Conservation (phyloP, 768 basidiomycete species). For the Boletus rufocinnamomeus region DNA sequence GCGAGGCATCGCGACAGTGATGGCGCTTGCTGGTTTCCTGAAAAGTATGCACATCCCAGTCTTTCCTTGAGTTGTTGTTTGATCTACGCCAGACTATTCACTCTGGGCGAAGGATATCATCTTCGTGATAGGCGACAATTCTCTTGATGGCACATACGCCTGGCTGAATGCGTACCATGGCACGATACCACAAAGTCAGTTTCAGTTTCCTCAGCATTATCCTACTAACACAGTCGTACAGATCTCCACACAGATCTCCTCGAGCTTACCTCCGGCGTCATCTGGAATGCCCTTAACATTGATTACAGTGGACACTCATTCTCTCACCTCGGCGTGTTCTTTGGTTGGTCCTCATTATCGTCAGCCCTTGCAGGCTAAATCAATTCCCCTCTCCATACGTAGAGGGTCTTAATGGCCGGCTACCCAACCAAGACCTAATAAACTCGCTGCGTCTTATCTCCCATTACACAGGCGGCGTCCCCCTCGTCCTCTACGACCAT, state of each 20-base stretch:
- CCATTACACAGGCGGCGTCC: slow-evolving; percentile 70
- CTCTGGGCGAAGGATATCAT: slow-evolving; percentile 95
- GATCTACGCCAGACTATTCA: slow-evolving; percentile 60
- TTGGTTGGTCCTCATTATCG: slow-evolving; percentile 56
- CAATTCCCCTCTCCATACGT: slow-evolving; percentile 3
- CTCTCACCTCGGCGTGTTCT: slow-evolving; percentile 92
- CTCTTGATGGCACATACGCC: slow-evolving; percentile 90
- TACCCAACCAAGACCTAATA: slow-evolving; percentile 94
- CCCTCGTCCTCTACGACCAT: slow-evolving; percentile 81
- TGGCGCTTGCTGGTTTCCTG: slow-evolving; percentile 82
- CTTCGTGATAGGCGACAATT: slow-evolving; percentile 85
- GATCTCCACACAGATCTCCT: slow-evolving; percentile 69
- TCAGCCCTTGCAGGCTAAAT: slow-evolving; percentile 5
- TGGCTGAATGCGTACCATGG: slow-evolving; percentile 88
- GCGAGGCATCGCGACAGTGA: slow-evolving; percentile 81
- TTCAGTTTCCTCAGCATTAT: background rate
- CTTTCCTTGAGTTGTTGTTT: background rate
- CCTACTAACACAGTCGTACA: slow-evolving; percentile 29
- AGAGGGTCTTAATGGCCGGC: slow-evolving; percentile 95
- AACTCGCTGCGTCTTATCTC: slow-evolving; percentile 80
- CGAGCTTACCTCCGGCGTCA: slow-evolving; percentile 73
- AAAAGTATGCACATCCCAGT: slow-evolving; percentile 55
- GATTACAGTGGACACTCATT: slow-evolving; percentile 98
- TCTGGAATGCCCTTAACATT: slow-evolving; percentile 93
- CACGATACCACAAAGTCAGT: slow-evolving; percentile 60